These are phyloP conservation scores for Sclerotinia sclerotiorum DNA, from an alignment of 2,329 filamentous ascomycete species.

Conservation along the genomic window DNA sequence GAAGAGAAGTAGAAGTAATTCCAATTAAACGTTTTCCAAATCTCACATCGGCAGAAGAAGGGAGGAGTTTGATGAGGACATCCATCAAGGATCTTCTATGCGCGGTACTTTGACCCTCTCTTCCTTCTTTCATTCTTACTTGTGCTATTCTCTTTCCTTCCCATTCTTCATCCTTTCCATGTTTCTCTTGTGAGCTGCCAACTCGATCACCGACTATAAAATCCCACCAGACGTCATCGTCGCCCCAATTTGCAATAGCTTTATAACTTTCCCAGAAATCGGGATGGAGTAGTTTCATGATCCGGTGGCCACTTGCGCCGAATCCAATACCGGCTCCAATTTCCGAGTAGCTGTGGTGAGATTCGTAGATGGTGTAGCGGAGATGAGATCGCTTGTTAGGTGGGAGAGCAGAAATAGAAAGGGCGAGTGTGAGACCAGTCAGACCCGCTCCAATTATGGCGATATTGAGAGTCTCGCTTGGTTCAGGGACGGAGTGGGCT, in stretches of 20 bases:
- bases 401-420: not conserved
- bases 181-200: not conserved
- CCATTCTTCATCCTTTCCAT: not conserved
- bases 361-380: conserved; percentile 14
- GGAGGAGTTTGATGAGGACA: conserved; percentile 7
- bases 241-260: conserved; percentile 13
- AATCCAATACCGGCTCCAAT: conserved; percentile 12
- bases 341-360: not conserved
- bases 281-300: conserved; percentile 7
- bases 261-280: conserved; percentile 4
- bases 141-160: conserved; percentile 2
- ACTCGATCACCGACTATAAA: conserved; percentile 6
- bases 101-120: conserved; percentile 10
- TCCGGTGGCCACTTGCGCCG: conserved; percentile 9
- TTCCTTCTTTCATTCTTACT: conserved; percentile 7
- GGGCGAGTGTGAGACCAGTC: not conserved
- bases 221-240: conserved; percentile 6
- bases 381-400: not conserved
- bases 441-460: conserved; percentile 7
- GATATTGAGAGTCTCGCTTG: not conserved
- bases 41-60: conserved; percentile 1
- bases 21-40: not conserved
- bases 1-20: not conserved
- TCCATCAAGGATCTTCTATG: conserved; percentile 13
- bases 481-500: rapidly evolving